Conservation (phyloP, 306 rosid species). For the Vigna nakashimae region DNA sequence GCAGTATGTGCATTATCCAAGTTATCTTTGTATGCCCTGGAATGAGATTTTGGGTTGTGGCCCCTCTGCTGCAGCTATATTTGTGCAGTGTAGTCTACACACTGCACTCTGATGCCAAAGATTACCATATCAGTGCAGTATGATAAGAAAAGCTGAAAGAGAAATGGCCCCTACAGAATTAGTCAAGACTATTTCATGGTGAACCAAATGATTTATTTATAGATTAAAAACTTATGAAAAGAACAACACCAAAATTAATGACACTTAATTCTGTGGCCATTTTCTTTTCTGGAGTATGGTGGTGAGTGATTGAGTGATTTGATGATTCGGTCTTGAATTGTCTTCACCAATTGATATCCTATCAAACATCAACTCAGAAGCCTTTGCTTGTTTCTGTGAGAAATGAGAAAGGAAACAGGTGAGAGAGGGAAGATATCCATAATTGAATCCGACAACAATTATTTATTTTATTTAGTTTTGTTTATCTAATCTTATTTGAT, state of each 20-base stretch:
- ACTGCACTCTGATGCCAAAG: slow-evolving; percentile 22
- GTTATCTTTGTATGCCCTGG: slow-evolving; percentile 31
- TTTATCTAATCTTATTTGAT: no score
- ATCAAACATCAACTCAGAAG: slow-evolving; percentile 1
- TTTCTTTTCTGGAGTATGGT: not conserved
- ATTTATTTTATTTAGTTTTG: no score
- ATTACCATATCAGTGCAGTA: slow-evolving; percentile 30
- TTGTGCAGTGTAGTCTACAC: slow-evolving; percentile 22
- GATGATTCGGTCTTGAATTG: slow-evolving; percentile 35
- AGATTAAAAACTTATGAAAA: not conserved
- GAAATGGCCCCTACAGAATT: slow-evolving; percentile 19
- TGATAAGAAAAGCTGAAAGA: not conserved
- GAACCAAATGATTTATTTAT: not conserved
- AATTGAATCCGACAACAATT: no score
- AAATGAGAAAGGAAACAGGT: not conserved
- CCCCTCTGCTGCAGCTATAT: slow-evolving; percentile 4
- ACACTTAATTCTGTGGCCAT: not conserved
- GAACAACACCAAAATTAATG: not conserved
- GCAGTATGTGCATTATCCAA: slow-evolving; percentile 31
- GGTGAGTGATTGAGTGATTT: slow-evolving; percentile 40
- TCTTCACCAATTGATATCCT: slow-evolving; percentile 25
- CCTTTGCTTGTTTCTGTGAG: not conserved
- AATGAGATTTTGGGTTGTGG: slow-evolving; percentile 30
- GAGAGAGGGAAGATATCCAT: no score
- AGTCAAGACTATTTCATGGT: slow-evolving; percentile 7